Base-by-base conservation (phyloP, 768 basidiomycete genomes). In the Mycena indigotica region DNA sequence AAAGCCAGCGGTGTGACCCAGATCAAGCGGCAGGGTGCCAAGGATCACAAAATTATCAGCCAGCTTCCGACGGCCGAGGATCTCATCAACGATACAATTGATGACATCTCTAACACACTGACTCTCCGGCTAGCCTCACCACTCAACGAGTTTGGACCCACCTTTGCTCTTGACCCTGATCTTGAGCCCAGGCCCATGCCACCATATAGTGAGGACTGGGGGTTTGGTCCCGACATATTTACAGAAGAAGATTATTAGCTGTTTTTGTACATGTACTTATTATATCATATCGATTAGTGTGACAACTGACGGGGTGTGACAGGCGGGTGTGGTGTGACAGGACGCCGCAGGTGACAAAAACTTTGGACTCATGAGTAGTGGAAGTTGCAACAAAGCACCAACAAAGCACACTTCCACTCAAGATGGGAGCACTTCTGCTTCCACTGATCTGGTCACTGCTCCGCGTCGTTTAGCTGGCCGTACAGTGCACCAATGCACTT, bases 1-100 rank as follows among this genome's bases (percentile, higher is more conserved):
- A 17, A 15, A 4, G 5, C 41, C 0, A 55, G 41, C 23, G 50
- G 58, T 12, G 54, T 60, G 5, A 60, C 41, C 10, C 30, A 60
- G 28, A 50, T 30, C 23, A 60, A 60, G 32, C 49, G 54, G 4
- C 15, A 19, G 17, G 58, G 58, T 2, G 53, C 55, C 41, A 55
- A 55, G 50, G 17, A 19, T 1, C n/a, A n/a, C n/a, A 55, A 55
- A 15, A 8, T 44, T 21, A 21, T 8, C 8, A 15, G 41, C 41
- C 15, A 23, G 8, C 21, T 44, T 16, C 41, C 41, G 6, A 44
- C 41, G 5, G 41, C 15, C 15, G 41, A 15, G 41, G 41, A 44
- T 8, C 41, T 44, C 41, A 23, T 8, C n/a, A 21, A 21, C n/a
- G 8, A 8, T 8, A 23, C 12, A 21, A 44, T 6, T 21, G n/a